A percentile compares a stretch with the other conserved stretches of the same genome.
Conservation (phyloP, 2,329 filamentous ascomycete genomes). For the Fusarium torreyae region DNA sequence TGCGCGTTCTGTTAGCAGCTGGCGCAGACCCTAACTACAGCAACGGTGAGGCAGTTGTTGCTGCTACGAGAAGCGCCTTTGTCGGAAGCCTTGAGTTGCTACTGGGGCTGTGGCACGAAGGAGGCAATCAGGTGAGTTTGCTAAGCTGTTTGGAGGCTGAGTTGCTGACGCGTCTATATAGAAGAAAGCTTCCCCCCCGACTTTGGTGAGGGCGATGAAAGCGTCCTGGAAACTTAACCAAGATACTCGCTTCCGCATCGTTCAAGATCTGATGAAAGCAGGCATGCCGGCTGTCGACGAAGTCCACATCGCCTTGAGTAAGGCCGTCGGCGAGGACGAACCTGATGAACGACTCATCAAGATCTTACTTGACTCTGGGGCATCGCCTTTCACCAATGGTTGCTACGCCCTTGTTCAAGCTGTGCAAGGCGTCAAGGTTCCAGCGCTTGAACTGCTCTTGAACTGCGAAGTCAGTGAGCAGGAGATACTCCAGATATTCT, state of each 20-base stretch:
- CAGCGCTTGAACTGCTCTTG: conserved; percentile 61
- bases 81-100: conserved; percentile 66
- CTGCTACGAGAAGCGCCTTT: conserved; percentile 67
- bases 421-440: conserved; percentile 56
- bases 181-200: conserved; percentile 63
- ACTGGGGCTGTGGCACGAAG: conserved; percentile 62
- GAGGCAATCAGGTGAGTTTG: conserved; percentile 58
- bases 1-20: conserved; percentile 65
- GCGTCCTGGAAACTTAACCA: conserved; percentile 67
- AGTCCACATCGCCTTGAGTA: conserved; percentile 65
- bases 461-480: conserved; percentile 57
- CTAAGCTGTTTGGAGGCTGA: conserved; percentile 9
- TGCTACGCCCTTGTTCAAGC: conserved; percentile 69
- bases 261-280: conserved; percentile 67
- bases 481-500: conserved; percentile 63
- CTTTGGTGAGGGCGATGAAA: conserved; percentile 66
- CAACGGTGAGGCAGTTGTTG: conserved; percentile 69
- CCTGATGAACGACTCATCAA: conserved; percentile 63
- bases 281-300: conserved; percentile 65
- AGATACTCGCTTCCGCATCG: conserved; percentile 64
- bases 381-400: conserved; percentile 66
- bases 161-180: conserved; percentile 48
- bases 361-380: conserved; percentile 65
- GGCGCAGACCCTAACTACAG: conserved; percentile 71
- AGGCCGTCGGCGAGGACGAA: conserved; percentile 68